Base-by-base conservation (phyloP, 495 filamentous ascomycete genomes). In the Daldinia grandis region DNA sequence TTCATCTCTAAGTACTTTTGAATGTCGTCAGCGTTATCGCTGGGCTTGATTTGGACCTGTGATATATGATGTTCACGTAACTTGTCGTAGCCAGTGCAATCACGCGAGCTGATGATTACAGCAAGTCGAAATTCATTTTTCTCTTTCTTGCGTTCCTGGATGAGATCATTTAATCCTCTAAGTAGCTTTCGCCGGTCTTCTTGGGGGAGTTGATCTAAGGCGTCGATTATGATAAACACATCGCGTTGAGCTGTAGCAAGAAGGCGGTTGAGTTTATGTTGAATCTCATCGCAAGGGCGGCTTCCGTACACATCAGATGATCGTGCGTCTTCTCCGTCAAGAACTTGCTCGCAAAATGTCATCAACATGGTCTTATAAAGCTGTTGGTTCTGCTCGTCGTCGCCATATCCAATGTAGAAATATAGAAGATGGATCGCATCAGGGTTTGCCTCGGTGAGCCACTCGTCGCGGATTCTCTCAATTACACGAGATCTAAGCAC, bases 171-270 rank as follows among this genome's bases (percentile, higher is more conserved):
- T 9, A 59, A 42, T 31, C 55, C 40, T n/a, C 24, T 42, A 15
- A 53, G 2, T 12, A 66, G n/a, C 53, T 50, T 53, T 15, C 14
- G 33, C 25, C 49, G 54, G 53, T 19, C 2, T 51, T 30, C 10
- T 24, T 24, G 25, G 15, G 27, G 44, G 30, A 62, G 42, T n/a
- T 62, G 58, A 19, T 66, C 64, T 19, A 66, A 42, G 4, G 31
- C 64, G 44, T 66, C 64, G 42, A 66, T 53, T 31, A 66, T 42
- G 14, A 66, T 66, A 19, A 59, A 78, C 6, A 80, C 14, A 5
- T 62, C 42, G 44, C 58, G 58, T 30, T 53, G 14, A 5, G 44
- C 19, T 51, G 27, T 31, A 24, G 21, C 42, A 3, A 62, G 28
- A 8, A 35, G 17, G 3, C 19, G 3, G 28, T 35, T 25, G n/a